Evolutionary conservation across 306 rosid species (phyloP), one percentile per base, ranked within the genome.

Genomic region (Echinosophora koreensis): DNA sequence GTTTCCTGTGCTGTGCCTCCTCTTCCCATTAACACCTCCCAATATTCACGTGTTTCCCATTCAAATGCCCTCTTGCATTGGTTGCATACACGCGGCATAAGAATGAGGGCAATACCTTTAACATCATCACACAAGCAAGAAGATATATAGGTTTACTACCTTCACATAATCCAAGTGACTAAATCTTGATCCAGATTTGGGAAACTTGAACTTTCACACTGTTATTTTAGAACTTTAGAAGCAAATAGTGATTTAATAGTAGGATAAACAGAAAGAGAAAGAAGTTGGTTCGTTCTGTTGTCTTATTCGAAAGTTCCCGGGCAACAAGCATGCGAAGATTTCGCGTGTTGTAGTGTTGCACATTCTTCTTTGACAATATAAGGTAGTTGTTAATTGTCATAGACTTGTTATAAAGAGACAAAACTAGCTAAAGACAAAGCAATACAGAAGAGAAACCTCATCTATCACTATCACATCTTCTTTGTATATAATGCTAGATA

Each of bases 401-500:
- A 30, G 32, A 30, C 32, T 30, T 38, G 34, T 12, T 5, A 16
- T 42, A 47, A n/a, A 28, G 72, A 68, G 84, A 81, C 73, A 77
- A 6, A 28, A 7, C 38, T 34, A 61, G 32, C 78, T n/a, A 78
- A 70, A 39, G 82, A 88, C 87, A 87, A 82, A 73, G 54, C 71
- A 58, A 80, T 67, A 77, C 82, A 76, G 81, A 57, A 18, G 75
- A 74, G 83, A 80, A 65, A 75, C 82, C 83, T 92, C 87, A 83
- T 86, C 89, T 55, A 83, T 90, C 89, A 12, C 90, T 58, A 77
- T 90, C 22, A 22, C 22, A 0, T 22, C 91, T 59, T 77, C 76
- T 47, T 67, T 76, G 79, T 64, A 69, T 18, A 73, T 72, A 68
- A 55, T 27, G 82, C 52, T 14, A 42, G 71, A 55, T 49, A 42